Conservation (phyloP, 108 stramenopile species). For the Discostella stelligeroides region DNA sequence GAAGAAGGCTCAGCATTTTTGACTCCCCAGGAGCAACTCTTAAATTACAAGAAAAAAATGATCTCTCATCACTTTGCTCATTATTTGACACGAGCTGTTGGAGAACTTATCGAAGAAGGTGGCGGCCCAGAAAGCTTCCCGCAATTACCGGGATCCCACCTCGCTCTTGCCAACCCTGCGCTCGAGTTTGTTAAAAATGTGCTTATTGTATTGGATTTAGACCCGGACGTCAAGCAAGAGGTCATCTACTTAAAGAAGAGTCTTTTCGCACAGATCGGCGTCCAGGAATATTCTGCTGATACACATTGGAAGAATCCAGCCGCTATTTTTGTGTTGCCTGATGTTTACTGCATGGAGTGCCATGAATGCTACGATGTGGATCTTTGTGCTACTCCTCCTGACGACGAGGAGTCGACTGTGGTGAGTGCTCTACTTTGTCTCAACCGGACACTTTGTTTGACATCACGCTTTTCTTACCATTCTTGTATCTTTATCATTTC, state of each 20-base stretch:
- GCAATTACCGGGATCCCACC: slow-evolving; percentile 66
- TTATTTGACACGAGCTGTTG: slow-evolving; percentile 74
- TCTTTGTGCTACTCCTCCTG: slow-evolving; percentile 77
- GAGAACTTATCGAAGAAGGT: slow-evolving; percentile 77
- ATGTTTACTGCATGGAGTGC: slow-evolving; percentile 95
- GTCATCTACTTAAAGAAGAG: slow-evolving; percentile 81
- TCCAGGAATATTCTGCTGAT: slow-evolving; percentile 91
- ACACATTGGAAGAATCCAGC: slow-evolving; percentile 90
- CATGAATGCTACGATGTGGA: slow-evolving; percentile 91
- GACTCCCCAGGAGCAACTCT: slow-evolving; percentile 61
- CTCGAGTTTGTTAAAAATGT: slow-evolving; percentile 96
- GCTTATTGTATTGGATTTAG: slow-evolving; percentile 85
- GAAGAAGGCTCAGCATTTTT: slow-evolving; percentile 21
- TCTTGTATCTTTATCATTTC: background rate
- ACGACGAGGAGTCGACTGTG: slow-evolving; percentile 55
- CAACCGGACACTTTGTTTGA: background rate
- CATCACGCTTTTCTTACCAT: background rate
- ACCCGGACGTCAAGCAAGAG: slow-evolving; percentile 81
- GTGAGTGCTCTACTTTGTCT: slow-evolving; percentile 21
- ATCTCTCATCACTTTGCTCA: slow-evolving; percentile 80
- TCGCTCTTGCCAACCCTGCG: slow-evolving; percentile 68
- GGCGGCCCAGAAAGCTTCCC: slow-evolving; percentile 60
- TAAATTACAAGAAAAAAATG: slow-evolving; percentile 77
- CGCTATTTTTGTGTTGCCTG: slow-evolving; percentile 86
- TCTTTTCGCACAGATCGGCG: slow-evolving; percentile 91